These are phyloP conservation scores for Guadua angustifolia DNA, from an alignment of 176 grass and related monocot genomes.

Conservation along the genomic window DNA sequence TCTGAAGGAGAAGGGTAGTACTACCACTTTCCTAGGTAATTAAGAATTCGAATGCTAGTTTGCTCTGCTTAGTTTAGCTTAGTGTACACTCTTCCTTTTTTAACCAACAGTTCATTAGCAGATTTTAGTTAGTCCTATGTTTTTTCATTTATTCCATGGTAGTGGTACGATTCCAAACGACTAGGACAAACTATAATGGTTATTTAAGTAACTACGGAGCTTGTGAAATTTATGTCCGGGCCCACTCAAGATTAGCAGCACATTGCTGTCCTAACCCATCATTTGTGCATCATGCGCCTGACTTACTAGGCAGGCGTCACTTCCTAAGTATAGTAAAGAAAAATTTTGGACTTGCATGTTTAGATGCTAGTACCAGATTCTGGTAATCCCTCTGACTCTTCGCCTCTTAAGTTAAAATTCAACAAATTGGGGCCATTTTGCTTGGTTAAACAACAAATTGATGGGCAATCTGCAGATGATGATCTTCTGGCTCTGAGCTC, in stretches of 20 bases:
- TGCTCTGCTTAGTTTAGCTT: slow-evolving; percentile 25
- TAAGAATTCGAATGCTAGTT: slow-evolving; percentile 2
- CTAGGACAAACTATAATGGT: slow-evolving; percentile 52
- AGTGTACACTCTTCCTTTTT: slow-evolving; percentile 9
- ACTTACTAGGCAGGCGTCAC: slow-evolving; percentile 8
- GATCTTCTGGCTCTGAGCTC: slow-evolving; percentile 13
- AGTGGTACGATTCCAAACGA: slow-evolving; percentile 48
- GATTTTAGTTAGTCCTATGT: neutral
- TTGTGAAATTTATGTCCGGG: slow-evolving; percentile 40
- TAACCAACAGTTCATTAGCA: neutral
- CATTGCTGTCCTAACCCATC: slow-evolving; percentile 42
- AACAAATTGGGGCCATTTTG: neutral
- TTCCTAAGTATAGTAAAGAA: slow-evolving; percentile 21
- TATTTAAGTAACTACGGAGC: slow-evolving; percentile 26
- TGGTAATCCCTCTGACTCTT: neutral
- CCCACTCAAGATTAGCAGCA: slow-evolving; percentile 43
- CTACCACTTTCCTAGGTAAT: neutral
- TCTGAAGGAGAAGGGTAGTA: neutral
- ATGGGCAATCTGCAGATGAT: slow-evolving; percentile 14
- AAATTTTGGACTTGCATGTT: slow-evolving; percentile 15
- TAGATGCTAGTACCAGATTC: slow-evolving; percentile 27
- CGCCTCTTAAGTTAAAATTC: neutral
- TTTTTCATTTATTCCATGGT: slow-evolving; percentile 45
- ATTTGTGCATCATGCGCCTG: slow-evolving; percentile 48
- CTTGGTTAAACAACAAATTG: neutral